These are phyloP conservation scores for Noccaea bulbosa DNA, from an alignment of 345 rosid genomes.

Conservation along the genomic window DNA sequence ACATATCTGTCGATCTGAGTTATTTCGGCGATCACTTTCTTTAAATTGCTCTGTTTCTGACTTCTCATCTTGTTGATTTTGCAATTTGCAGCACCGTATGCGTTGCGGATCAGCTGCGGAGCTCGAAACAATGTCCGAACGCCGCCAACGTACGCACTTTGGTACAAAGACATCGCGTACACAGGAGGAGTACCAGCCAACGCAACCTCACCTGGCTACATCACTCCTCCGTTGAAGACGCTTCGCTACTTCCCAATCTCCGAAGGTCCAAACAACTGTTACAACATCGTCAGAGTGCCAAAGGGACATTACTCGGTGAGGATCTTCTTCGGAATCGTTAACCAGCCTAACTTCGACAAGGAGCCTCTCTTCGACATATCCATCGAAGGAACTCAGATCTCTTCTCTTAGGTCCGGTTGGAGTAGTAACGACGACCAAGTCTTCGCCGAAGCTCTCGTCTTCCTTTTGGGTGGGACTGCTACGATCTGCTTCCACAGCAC, in stretches of 20 bases:
- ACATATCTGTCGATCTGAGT: neutral
- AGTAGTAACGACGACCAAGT: constrained; percentile 72
- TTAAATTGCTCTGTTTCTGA: neutral
- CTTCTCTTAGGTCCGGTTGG: constrained; percentile 90
- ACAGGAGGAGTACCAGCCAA: constrained; percentile 88
- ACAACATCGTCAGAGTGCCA: constrained; percentile 66
- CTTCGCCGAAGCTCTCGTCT: constrained; percentile 78
- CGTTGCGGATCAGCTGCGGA: constrained; percentile 93
- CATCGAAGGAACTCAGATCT: constrained; percentile 80
- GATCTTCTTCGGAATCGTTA: constrained; percentile 69
- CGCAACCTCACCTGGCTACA: constrained; percentile 55
- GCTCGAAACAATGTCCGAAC: constrained; percentile 64
- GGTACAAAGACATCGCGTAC: constrained; percentile 91
- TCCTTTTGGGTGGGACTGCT: constrained; percentile 66
- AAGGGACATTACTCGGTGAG: constrained; percentile 85
- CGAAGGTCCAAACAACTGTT: constrained; percentile 90
- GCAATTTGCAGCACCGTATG: constrained; percentile 72
- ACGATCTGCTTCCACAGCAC: constrained; percentile 95
- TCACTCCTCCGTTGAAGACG: constrained; percentile 74
- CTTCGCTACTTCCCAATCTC: constrained; percentile 91
- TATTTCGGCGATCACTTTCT: neutral
- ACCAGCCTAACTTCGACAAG: constrained; percentile 51
- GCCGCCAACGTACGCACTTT: constrained; percentile 73
- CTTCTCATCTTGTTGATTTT: neutral
- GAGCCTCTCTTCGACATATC: constrained; percentile 95